Evolutionary conservation across 805 yeast genomes (phyloP).

Genomic region (Cyberlindnera americana): DNA sequence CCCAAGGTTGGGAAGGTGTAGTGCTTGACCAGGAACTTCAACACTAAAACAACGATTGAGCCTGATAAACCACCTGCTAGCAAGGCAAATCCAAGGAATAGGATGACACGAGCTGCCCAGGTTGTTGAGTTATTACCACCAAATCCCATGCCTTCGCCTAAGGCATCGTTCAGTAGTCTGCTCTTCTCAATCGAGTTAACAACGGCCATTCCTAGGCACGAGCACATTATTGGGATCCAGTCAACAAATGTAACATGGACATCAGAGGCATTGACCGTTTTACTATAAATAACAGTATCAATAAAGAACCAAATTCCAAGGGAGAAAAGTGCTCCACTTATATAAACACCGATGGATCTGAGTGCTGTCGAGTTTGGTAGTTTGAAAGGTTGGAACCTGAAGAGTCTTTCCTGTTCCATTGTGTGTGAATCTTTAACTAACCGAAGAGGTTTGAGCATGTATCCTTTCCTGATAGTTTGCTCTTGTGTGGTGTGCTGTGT

Average conservation of each 20-base stretch:
- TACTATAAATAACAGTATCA: slow-evolving; percentile 85
- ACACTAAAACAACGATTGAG: slow-evolving; percentile 78
- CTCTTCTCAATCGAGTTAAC: slow-evolving; percentile 45
- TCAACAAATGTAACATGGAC: slow-evolving; percentile 90
- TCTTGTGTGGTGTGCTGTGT: too few relatives aligned
- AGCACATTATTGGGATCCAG: slow-evolving; percentile 92
- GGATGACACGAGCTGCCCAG: slow-evolving; percentile 90
- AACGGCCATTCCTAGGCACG: slow-evolving; percentile 85
- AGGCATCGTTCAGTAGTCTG: slow-evolving; percentile 34
- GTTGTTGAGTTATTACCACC: slow-evolving; percentile 51
- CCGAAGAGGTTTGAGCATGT: slow-evolving; percentile 13
- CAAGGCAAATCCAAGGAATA: slow-evolving; percentile 88
- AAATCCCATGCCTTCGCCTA: slow-evolving; percentile 32
- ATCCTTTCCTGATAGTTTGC: too few relatives aligned
- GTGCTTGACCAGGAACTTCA: slow-evolving; percentile 78
- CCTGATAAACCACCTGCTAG: slow-evolving; percentile 95
- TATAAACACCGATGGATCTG: slow-evolving; percentile 69
- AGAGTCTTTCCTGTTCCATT: slow-evolving; percentile 47
- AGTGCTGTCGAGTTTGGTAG: slow-evolving; percentile 69
- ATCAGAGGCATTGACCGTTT: slow-evolving; percentile 76
- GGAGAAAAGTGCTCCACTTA: slow-evolving; percentile 76
- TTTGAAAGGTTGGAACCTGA: slow-evolving; percentile 61
- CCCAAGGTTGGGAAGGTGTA: slow-evolving; percentile 84
- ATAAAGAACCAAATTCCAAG: slow-evolving; percentile 86
- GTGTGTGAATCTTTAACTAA: slow-evolving; percentile 4